Conservation (phyloP, 2,329 filamentous ascomycete species). For the Fusarium avenaceum region DNA sequence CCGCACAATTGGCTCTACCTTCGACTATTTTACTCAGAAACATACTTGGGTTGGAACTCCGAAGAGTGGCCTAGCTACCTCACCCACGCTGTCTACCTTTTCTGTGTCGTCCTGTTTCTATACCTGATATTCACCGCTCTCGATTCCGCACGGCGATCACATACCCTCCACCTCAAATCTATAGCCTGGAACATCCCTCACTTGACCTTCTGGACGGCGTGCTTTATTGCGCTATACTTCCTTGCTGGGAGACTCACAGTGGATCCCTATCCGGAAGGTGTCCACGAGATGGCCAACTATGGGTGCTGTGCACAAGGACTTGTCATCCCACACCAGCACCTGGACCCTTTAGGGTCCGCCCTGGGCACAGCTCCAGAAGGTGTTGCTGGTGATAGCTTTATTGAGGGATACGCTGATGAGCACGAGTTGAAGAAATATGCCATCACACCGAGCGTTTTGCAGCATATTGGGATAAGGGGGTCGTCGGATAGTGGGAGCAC, state of each 20-base stretch:
- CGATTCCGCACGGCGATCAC: constrained; percentile 18
- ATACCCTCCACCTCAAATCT: not conserved
- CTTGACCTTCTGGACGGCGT: constrained; percentile 46
- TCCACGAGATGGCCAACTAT: constrained; percentile 53
- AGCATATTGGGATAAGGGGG: constrained; percentile 51
- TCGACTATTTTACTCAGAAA: constrained; percentile 54
- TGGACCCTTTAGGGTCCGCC: constrained; percentile 36
- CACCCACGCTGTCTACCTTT: constrained; percentile 18
- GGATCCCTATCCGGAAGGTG: constrained; percentile 39
- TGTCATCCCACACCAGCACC: constrained; percentile 49
- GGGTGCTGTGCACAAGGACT: constrained; percentile 55
- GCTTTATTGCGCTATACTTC: constrained; percentile 48
- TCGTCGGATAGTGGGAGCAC: constrained; percentile 44
- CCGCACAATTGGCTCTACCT: constrained; percentile 51
- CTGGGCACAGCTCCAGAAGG: constrained; percentile 39
- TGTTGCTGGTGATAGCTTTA: constrained; percentile 50
- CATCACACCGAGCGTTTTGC: constrained; percentile 52
- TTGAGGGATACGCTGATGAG: constrained; percentile 50
- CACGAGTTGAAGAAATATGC: constrained; percentile 50
- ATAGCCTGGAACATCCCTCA: constrained; percentile 12
- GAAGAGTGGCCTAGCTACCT: constrained; percentile 51
- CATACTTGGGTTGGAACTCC: constrained; percentile 54
- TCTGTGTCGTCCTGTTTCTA: constrained; percentile 8
- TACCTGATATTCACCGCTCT: constrained; percentile 31
- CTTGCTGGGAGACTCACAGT: constrained; percentile 49